Conservation (phyloP, 805 yeast genomes). For the Yarrowia sp. region DNA sequence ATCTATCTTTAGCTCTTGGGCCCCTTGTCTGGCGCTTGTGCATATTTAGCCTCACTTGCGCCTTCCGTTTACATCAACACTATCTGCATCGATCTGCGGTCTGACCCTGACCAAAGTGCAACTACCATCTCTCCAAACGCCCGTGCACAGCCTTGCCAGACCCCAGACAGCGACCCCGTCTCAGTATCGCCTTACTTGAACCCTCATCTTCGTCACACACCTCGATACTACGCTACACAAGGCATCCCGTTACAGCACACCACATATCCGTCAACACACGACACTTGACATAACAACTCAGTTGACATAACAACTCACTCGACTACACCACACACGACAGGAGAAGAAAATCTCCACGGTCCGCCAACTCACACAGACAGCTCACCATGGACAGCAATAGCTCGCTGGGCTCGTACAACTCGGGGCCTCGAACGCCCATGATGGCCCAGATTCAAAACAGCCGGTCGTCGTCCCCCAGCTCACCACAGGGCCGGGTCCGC, state of each 20-base stretch:
- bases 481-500: constrained; percentile 12
- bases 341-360: background rate
- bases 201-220: background rate
- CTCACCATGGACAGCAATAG: constrained; percentile 22
- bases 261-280: background rate
- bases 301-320: background rate
- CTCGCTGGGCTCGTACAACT: constrained; percentile 29
- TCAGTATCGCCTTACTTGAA: background rate
- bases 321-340: background rate
- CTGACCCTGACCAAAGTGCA: constrained; percentile 20
- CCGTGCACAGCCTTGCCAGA: constrained; percentile 26
- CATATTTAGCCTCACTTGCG: constrained; percentile 32
- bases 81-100: constrained; percentile 30
- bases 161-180: too few species aligned
- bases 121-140: background rate
- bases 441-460: constrained; percentile 12
- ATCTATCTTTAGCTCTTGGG: constrained; percentile 10
- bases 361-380: background rate
- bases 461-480: constrained; percentile 20
- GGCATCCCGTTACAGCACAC: background rate
- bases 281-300: constrained; percentile 6
- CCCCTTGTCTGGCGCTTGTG: constrained; percentile 7
- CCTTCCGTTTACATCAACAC: constrained; percentile 33
- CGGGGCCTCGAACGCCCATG: constrained; percentile 26
- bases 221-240: too few species aligned